Conservation (phyloP, 2,329 filamentous ascomycete species). For the Stachybotrys chlorohalonatus region DNA sequence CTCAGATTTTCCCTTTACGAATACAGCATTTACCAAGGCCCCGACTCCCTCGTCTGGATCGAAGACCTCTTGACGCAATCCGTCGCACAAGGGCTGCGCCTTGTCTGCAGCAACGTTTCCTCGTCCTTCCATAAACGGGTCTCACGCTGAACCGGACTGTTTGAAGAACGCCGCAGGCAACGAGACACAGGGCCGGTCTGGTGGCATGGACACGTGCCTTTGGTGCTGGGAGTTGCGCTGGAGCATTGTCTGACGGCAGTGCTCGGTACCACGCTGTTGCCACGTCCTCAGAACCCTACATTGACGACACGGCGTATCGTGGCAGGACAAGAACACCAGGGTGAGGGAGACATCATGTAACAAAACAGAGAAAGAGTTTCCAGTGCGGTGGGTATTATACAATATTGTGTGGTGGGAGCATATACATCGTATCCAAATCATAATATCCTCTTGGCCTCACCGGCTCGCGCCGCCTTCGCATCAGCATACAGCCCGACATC, state of each 20-base stretch:
- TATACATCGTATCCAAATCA: constrained; percentile 8
- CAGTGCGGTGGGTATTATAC: not conserved
- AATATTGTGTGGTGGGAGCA: not conserved
- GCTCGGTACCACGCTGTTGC: too few species aligned
- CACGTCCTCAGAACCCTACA: not conserved
- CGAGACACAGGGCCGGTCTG: too few species aligned
- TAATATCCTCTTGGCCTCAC: constrained; percentile 7
- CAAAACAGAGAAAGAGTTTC: not conserved
- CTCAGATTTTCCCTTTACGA: not conserved
- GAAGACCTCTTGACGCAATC: not conserved
- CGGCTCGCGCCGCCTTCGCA: constrained; percentile 5
- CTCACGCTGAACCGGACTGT: not conserved
- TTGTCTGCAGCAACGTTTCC: not conserved
- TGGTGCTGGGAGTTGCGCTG: too few species aligned
- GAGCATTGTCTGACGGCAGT: too few species aligned
- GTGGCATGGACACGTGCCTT: too few species aligned
- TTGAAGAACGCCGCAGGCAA: not conserved
- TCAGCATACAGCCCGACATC: constrained; percentile 15
- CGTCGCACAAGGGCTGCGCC: not conserved
- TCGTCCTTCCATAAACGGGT: not conserved
- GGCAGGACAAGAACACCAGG: too few species aligned
- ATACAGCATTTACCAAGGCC: too few species aligned
- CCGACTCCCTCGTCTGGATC: too few species aligned
- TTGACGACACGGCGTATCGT: not conserved
- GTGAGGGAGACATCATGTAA: not conserved